phyloP scores from a whole-genome alignment of 352 stramenopile species.

The Globisporangium paroecandrum region DNA sequence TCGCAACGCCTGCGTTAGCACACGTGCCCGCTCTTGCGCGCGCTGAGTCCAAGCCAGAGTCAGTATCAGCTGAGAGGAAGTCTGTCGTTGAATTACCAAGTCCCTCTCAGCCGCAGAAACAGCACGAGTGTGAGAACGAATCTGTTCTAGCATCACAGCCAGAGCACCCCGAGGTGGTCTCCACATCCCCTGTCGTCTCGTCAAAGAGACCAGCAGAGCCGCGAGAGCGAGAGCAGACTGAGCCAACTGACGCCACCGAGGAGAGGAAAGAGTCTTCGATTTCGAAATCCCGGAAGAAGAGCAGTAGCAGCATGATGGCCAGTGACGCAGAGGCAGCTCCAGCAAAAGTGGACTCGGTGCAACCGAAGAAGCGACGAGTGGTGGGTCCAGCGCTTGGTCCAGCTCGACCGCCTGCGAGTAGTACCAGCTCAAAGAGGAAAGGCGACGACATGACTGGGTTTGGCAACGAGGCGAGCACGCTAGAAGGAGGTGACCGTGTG shows the following conservation, averaged over 20 bases:
- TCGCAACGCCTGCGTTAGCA: conserved; percentile 55
- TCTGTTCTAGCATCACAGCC: not conserved
- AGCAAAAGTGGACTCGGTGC: not conserved
- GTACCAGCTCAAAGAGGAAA: conserved; percentile 8
- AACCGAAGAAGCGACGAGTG: conserved; percentile 39
- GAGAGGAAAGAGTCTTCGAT: not conserved
- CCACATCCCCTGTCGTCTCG: not conserved
- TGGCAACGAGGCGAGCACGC: conserved; percentile 19
- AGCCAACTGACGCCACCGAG: not conserved
- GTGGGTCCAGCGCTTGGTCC: conserved; percentile 38
- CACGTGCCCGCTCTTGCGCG: not conserved
- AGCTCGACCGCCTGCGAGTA: conserved; percentile 19
- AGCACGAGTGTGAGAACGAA: not conserved
- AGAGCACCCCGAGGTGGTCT: not conserved
- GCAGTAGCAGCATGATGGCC: not conserved
- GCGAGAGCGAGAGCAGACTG: not conserved
- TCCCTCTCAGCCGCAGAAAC: not conserved
- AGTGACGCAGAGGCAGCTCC: not conserved
- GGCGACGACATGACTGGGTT: not conserved
- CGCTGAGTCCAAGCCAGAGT: not conserved
- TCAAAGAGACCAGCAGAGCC: not conserved
- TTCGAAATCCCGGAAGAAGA: not conserved
- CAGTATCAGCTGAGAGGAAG: not conserved
- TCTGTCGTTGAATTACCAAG: not conserved
- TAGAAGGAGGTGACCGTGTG: conserved; percentile 73